Evolutionary conservation across 306 rosid genomes (phyloP), one percentile per base, ranked within the genome.

Genomic region (Aeschynomene evenia): DNA sequence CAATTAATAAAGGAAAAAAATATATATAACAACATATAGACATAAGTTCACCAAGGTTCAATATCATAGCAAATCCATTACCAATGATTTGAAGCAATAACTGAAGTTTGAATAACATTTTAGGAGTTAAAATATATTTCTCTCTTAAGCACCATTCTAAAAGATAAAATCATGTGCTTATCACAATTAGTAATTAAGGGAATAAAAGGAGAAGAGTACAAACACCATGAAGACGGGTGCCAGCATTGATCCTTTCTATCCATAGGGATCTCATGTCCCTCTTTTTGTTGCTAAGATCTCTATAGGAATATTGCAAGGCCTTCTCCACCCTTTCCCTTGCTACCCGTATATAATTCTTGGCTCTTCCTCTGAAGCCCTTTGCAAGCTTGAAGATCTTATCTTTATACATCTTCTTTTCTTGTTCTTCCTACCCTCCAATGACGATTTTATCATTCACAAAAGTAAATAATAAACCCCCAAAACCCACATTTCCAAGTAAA

Each of bases 311-410:
- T 79, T 90, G 98, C 89, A 94, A 85, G 21, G 97, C 98, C 88
- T 94, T 94, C 80, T 94, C 98, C 61, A 94, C 97, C 62, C 98
- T 86, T 82, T 94, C 98, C 78, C 97, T 87, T 7, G 98, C 92
- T 70, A 90, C 88, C 85, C 96, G 82, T 67, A 94, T 88, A 81
- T 97, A 94, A 74, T 94, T 90, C 85, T 90, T 94, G 49, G 98
- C 98, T 84, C 98, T 86, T 22, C 98, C 98, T 66, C 97, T 81
- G 78, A 90, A 94, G 56, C 98, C 98, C 90, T 90, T 94, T 4
- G 98, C 97, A 1, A 94, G 81, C 92, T 94, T 84, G 74, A 90
- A 88, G 56, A 94, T 72, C 86, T 90, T 88, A 23, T 81, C 84
- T 85, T 90, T 94, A 76, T 88, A 84, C 97, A 90, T 90, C 10